Percentiles rank a stretch among this genome's conserved stretches.
These are phyloP conservation scores for Phialophora macrospora DNA, from an alignment of 2,329 filamentous ascomycete genomes.

Conservation along the genomic window DNA sequence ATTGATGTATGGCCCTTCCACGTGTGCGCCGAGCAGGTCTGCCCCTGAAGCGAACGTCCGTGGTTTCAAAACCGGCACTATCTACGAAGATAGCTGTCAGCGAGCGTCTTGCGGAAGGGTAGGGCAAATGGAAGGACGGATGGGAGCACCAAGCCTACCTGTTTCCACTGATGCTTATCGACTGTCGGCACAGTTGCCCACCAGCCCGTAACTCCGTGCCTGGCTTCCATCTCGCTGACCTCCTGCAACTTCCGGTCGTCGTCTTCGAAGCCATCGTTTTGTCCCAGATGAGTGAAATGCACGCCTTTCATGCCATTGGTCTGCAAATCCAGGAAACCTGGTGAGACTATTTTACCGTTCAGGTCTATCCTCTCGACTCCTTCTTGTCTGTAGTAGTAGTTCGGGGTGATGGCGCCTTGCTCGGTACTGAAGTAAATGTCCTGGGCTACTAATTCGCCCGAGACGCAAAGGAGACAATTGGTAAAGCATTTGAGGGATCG, in stretches of 20 bases:
- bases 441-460: conserved; percentile 34
- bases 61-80: conserved; percentile 29
- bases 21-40: conserved; percentile 61
- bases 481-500: conserved; percentile 34
- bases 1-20: conserved; percentile 61
- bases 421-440: conserved; percentile 34
- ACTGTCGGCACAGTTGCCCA: conserved; percentile 38
- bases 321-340: conserved; percentile 62
- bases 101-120: neutral
- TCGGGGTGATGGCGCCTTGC: conserved; percentile 34
- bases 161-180: conserved; percentile 29
- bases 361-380: conserved; percentile 49
- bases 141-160: conserved; percentile 23
- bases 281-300: conserved; percentile 35
- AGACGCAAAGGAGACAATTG: conserved; percentile 33
- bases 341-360: conserved; percentile 56
- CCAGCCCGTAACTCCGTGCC: conserved; percentile 35
- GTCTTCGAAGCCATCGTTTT: conserved; percentile 6
- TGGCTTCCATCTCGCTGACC: conserved; percentile 28
- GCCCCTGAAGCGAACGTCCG: conserved; percentile 50
- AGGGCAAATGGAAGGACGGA: neutral
- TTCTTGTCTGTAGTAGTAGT: conserved; percentile 36
- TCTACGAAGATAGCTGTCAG: conserved; percentile 10
- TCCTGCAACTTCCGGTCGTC: conserved; percentile 24
- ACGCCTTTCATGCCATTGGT: conserved; percentile 56